phyloP scores from a whole-genome alignment of 2,329 filamentous ascomycete species.

The Microcyclospora tardicrescens region DNA sequence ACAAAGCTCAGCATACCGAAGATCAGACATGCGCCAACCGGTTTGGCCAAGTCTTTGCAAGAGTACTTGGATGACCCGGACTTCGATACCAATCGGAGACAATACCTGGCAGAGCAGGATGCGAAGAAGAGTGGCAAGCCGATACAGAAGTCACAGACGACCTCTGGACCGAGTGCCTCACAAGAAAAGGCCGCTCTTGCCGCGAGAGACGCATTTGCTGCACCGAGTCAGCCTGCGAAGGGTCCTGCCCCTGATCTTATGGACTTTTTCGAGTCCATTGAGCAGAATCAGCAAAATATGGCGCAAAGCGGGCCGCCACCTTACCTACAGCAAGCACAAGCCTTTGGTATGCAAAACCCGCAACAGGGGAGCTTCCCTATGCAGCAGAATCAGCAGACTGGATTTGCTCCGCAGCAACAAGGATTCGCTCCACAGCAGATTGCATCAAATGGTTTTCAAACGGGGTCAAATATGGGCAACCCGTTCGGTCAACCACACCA shows the following conservation, averaged over 20 bases:
- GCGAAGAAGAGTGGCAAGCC: conserved; percentile 44
- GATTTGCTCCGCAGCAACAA: conserved; percentile 8
- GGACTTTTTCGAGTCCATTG: conserved; percentile 89
- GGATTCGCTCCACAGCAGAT: conserved; percentile 32
- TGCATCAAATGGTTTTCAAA: conserved; percentile 16
- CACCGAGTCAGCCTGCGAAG: conserved; percentile 31
- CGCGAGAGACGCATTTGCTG: conserved; percentile 18
- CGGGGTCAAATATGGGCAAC: conserved; percentile 16
- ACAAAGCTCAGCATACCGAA: conserved; percentile 91
- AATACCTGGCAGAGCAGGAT: conserved; percentile 81
- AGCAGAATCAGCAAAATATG: conserved; percentile 65
- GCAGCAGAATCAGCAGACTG: conserved; percentile 13
- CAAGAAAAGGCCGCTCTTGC: conserved; percentile 20
- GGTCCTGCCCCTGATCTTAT: conserved; percentile 67
- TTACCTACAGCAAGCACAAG: conserved; percentile 17
- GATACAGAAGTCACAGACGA: conserved; percentile 16
- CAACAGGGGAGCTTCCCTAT: conserved; percentile 17
- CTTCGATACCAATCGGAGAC: conserved; percentile 83
- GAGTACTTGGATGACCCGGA: conserved; percentile 92
- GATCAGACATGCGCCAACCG: conserved; percentile 91
- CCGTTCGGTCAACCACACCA: conserved; percentile 24
- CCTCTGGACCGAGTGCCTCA: conserved; percentile 1
- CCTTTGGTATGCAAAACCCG: conserved; percentile 7
- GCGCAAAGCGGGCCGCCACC: conserved; percentile 19
- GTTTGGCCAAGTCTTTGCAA: conserved; percentile 75